Conservation (phyloP, 2,329 filamentous ascomycete species). For the Akanthomyces uredinophilus region DNA sequence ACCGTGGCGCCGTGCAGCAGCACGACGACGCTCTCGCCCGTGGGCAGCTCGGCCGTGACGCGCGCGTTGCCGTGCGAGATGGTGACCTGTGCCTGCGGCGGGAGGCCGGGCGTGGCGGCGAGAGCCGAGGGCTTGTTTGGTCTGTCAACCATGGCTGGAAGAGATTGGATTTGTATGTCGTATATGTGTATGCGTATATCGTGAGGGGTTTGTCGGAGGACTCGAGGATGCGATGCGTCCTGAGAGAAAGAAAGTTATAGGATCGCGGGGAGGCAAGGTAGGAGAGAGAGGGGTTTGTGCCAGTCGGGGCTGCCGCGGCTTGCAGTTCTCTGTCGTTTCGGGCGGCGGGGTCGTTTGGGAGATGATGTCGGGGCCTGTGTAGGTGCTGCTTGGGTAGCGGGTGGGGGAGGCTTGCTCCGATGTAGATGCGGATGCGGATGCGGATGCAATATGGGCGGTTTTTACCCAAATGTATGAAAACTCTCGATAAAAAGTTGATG, state of each 20-base stretch:
- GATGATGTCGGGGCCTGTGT: neutral
- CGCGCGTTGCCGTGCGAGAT: conserved; percentile 65
- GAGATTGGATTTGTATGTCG: neutral
- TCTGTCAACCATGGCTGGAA: conserved; percentile 65
- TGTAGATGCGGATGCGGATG: neutral
- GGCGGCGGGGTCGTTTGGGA: conserved; percentile 5
- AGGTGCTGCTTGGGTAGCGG: neutral
- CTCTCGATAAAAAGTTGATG: too few relatives aligned
- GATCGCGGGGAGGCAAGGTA: too few relatives aligned
- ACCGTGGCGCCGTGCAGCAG: conserved; percentile 91
- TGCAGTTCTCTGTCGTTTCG: neutral
- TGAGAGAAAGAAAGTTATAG: neutral
- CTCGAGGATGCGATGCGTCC: neutral
- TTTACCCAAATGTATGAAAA: too few relatives aligned
- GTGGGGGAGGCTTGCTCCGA: neutral
- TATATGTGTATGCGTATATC: neutral
- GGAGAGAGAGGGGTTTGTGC: neutral
- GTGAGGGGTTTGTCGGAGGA: neutral
- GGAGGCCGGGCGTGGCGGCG: conserved; percentile 65
- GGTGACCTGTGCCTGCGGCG: conserved; percentile 71
- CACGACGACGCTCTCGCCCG: conserved; percentile 80
- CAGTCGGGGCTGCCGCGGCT: neutral
- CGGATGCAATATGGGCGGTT: neutral
- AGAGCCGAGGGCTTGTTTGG: conserved; percentile 77
- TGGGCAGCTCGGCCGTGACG: conserved; percentile 75